Evolutionary conservation across 2,329 filamentous ascomycete species (phyloP), one percentile per base, ranked within the genome.

Genomic region (Polychaeton citri): DNA sequence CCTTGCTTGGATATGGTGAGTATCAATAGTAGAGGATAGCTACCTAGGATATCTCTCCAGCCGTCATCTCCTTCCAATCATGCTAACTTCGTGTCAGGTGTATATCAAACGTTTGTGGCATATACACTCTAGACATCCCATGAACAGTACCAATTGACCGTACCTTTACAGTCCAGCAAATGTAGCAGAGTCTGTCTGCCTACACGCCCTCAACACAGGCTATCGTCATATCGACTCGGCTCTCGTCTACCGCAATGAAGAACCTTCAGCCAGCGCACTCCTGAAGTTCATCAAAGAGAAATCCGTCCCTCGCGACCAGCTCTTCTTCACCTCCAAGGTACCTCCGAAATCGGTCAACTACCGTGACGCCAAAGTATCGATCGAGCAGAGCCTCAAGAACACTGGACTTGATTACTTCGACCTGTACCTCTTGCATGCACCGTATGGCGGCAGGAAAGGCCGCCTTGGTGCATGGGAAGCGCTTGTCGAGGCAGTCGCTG

Each of bases 321-420:
- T 77, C 37, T 79, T 76, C 60, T 77, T 74, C 54, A 78, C 74
- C 5, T 73, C 67, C 41, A 79, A 79, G 50, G 65, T 78, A 6
- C 69, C 69, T 3, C 60, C 64, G 2, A 58, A 52, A 9, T 44
- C 52, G 2, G 64, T 74, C 50, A 68, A 66, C 42, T 90, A 88
- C 50, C 69, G 77, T 10, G 69, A 64, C 38, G 70, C 80, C 16
- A 76, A 75, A 54, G 64, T 65, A 12, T 71, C 76, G 44, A 68
- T 92, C 43, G 61, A 78, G 43, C 62, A 68, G 36, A 80, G 76
- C 12, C 61, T 87, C 16, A 59, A 66, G 35, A 67, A 74, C 40
- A 73, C 76, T 0, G 70, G 72, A 1, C 50, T 64, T 7, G 50
- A 55, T 9, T 64, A 65, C 39, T 56, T 64, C 19, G 61, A 64